Conservation (phyloP, 1,284 basidiomycete species). For the Apiotrichum veenhuisii region DNA sequence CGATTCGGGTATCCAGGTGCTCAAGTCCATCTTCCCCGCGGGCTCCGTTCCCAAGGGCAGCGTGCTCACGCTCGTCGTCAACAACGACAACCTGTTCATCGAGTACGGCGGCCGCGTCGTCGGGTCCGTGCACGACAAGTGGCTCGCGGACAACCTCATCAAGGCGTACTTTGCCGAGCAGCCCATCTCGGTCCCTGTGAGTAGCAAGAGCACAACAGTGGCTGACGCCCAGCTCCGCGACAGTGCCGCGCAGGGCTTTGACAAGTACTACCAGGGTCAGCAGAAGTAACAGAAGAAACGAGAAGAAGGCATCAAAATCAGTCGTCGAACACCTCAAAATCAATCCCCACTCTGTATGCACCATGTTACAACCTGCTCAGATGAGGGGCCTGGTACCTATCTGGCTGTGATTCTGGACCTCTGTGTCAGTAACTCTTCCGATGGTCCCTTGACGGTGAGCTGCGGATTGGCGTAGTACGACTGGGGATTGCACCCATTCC, state of each 20-base stretch:
- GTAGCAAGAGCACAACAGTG: not conserved
- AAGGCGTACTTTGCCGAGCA: constrained; percentile 50
- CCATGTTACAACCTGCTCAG: too few species aligned
- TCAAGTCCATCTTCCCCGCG: constrained; percentile 53
- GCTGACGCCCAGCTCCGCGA: constrained; percentile 34
- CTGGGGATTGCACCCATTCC: too few species aligned
- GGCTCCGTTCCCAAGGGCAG: constrained; percentile 52
- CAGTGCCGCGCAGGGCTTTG: constrained; percentile 30
- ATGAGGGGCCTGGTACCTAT: too few species aligned
- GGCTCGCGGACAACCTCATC: constrained; percentile 49
- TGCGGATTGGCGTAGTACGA: too few species aligned
- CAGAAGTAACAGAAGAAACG: not conserved
- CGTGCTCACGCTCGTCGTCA: constrained; percentile 47
- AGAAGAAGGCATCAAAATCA: not conserved
- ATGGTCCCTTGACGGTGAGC: too few species aligned
- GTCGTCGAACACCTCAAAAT: too few species aligned
- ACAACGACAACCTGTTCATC: constrained; percentile 15
- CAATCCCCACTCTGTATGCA: too few species aligned
- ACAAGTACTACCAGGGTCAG: constrained; percentile 4
- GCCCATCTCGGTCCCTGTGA: constrained; percentile 35
- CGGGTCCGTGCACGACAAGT: constrained; percentile 43
- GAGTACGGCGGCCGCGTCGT: constrained; percentile 42
- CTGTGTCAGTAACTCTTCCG: too few species aligned
- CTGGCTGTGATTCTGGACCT: too few species aligned
- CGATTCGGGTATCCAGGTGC: constrained; percentile 37